Evolutionary conservation across 352 stramenopile species (phyloP).

Genomic region (Pythium pyrilobum): DNA sequence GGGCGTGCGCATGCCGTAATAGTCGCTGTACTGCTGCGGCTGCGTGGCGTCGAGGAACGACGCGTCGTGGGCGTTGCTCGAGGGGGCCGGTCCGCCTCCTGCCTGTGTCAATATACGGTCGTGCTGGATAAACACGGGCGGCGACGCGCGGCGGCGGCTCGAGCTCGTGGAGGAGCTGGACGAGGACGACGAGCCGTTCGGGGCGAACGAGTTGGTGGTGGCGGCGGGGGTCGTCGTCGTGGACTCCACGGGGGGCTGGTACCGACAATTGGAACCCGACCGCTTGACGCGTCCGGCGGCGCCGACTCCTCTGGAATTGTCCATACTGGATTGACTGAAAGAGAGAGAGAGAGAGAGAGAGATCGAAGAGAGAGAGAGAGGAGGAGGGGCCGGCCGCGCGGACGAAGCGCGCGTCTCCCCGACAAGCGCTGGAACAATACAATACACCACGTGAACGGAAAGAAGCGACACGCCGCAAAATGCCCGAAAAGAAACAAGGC

Average conservation of each 20-base stretch:
- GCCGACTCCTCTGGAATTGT: background rate
- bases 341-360: background rate
- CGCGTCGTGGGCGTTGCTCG: background rate
- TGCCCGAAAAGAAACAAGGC: background rate
- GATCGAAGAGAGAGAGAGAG: background rate
- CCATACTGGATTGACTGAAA: constrained; percentile 7
- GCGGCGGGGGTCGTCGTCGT: background rate
- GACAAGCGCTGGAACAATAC: background rate
- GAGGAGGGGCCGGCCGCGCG: background rate
- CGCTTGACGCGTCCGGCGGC: constrained; percentile 10
- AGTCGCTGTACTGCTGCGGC: background rate
- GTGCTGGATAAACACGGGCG: constrained; percentile 15
- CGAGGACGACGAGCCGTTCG: background rate
- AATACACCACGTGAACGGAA: too few species aligned
- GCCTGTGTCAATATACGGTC: too few species aligned
- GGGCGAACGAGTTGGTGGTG: background rate
- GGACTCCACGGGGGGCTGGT: constrained; percentile 1
- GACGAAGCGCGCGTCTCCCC: too few species aligned
- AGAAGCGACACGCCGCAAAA: background rate
- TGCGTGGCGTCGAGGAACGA: background rate
- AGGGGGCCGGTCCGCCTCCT: too few species aligned
- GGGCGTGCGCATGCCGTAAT: constrained; percentile 16
- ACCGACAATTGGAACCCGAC: constrained; percentile 13
- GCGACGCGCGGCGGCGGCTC: constrained; percentile 10
- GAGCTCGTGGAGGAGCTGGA: background rate